Evolutionary conservation across 345 rosid genomes (phyloP), one percentile per base, ranked within the genome.

Genomic region (Lepidium sativum): DNA sequence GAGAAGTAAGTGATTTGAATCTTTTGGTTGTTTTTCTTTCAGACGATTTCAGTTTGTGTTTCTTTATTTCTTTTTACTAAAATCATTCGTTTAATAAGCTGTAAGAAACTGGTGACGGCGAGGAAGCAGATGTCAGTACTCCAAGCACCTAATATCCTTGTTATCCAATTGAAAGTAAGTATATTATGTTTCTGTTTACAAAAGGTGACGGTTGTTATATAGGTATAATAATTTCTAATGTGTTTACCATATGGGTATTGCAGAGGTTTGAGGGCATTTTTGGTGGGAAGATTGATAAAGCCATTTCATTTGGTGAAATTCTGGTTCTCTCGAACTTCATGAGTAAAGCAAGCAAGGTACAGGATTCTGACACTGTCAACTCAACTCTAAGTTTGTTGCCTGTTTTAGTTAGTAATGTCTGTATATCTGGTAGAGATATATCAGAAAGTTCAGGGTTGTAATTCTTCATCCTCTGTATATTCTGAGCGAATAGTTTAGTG

Each of bases 81-180:
- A 70, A 21, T 56, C 67, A 74, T 75, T 54, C 71, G 58, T 72
- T 79, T 69, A 66, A 72, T 78, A 77, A 95, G 99, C 72, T 91
- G 99, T 68, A 85, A 86, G 88, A 91, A 95, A 79, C 67, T 95
- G 88, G 96, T 88, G 72, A 72, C 80, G 16, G 99, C 99, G 6
- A 82, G 85, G 94, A 95, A 95, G 86, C 98, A 95, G 73, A 82
- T 95, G 96, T 95, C 96, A 0, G 57, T 95, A 58, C 78, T 76
- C 71, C 88, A 91, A 73, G 95, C 99, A 0, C 98, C 98, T 12
- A 88, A 88, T 81, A 70, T 95, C 60, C 88, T 91, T 78, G 98
- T 91, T 27, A 83, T 95, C 73, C 96, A 95, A 67, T 86, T 95
- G 21, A 95, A 95, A 91, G 99, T 91, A 55, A 40, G 78, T 69